Base-by-base conservation (phyloP, 129 eudicot species). In the Ambrosia trifida region DNA sequence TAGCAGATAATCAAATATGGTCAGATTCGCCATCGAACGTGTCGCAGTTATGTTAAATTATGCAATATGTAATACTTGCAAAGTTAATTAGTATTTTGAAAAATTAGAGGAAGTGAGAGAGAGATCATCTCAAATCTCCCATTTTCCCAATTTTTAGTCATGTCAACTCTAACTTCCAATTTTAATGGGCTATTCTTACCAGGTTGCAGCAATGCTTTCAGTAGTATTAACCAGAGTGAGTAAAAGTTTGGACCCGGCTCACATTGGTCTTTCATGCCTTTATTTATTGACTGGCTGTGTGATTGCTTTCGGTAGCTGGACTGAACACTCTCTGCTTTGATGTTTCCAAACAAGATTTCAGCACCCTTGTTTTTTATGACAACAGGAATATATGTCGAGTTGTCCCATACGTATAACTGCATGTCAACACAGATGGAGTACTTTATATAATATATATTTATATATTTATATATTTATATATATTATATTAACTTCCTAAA, bases 321-420 rank as follows among this genome's bases (percentile, higher is more conserved):
- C 71, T 78, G 31, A 46, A 91, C 90, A 51, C 81, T 79, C 68
- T 83, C 93, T 19, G 97, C 97, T 30, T 79, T 73, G 24, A 91
- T 83, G 79, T 78, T 83, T 66, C 90, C 97, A 76, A 88, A 68
- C 74, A 91, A 75, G 19, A 84, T 61, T 75, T 91, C 89, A 19
- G 97, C 97, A 53, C 87, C 93, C 75, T 88, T 84, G 84, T 91
- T 91, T 47, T 64, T 85, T 14, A 91, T 85, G 31, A 80, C 81
- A 62, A 91, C 78, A 11, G 96, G 96, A 53, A 91, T 77, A 73
- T 77, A 84, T 4, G 83, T 80, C 9, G 67, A 84, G 57, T 82
- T 83, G 66, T 91, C 97, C 93, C 96, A 88, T 41, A 88, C 80
- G 12, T 91, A 91, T 66, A 91, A 74, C 97, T 91, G 96, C 86